Conservation (phyloP, 2,329 filamentous ascomycete species). For the Clarireedia monteithiana region DNA sequence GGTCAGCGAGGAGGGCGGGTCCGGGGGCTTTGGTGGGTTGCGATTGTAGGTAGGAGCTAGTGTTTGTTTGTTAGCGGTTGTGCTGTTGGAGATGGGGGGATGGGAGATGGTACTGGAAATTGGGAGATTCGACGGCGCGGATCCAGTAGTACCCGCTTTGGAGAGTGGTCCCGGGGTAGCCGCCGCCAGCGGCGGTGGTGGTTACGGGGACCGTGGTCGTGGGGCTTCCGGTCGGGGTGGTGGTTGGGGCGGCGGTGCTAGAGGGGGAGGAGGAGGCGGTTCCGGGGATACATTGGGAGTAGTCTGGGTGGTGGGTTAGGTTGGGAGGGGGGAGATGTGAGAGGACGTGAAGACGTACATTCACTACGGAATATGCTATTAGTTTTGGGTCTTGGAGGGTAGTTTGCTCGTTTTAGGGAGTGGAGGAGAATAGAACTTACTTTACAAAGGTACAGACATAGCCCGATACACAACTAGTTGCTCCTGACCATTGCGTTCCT, state of each 20-base stretch:
- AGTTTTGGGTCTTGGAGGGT: conserved; percentile 2
- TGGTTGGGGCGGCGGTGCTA: conserved; percentile 12
- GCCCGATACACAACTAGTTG: conserved; percentile 22
- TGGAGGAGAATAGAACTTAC: conserved; percentile 9
- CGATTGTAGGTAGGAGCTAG: conserved; percentile 39
- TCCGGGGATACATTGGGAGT: conserved; percentile 34
- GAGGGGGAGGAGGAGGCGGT: conserved; percentile 16
- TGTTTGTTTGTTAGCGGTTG: not conserved
- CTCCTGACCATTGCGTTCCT: conserved; percentile 20
- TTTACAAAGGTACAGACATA: conserved; percentile 24
- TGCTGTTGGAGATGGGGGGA: not conserved
- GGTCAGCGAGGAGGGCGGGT: conserved; percentile 42
- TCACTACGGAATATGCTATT: conserved; percentile 1
- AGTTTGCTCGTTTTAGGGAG: not conserved
- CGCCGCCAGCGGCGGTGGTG: not conserved
- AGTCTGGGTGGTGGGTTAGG: not conserved
- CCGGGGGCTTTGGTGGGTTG: conserved; percentile 36
- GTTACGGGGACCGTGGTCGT: conserved; percentile 19
- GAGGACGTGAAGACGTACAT: conserved; percentile 23
- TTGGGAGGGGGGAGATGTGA: not conserved
- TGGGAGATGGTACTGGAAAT: conserved; percentile 39
- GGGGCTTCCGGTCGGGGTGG: conserved; percentile 10
- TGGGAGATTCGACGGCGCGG: conserved; percentile 47
- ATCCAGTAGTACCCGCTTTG: conserved; percentile 36
- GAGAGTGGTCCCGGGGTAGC: not conserved